Evolutionary conservation across 129 eudicot genomes (phyloP).

Genomic region (Mikania micrantha): DNA sequence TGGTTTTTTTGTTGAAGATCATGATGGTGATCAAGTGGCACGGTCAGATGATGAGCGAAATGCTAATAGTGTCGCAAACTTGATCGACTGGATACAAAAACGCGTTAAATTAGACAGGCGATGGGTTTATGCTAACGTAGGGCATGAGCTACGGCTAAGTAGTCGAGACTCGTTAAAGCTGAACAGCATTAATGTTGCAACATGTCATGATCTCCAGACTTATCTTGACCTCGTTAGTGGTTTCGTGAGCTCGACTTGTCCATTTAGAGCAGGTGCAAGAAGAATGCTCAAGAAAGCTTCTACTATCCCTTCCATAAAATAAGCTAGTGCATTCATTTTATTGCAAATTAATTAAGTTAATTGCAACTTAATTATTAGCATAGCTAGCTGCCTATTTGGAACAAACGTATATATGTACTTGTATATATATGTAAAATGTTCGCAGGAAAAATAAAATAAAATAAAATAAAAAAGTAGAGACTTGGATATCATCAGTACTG

Average conservation of each 20-base stretch:
- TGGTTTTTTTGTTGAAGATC: slow-evolving; percentile 53
- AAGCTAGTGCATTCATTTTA: not conserved
- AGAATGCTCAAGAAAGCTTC: slow-evolving; percentile 46
- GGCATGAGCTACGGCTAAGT: slow-evolving; percentile 69
- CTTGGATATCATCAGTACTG: no score
- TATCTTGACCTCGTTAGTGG: slow-evolving; percentile 69
- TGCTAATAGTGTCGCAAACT: no score
- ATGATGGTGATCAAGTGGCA: not conserved
- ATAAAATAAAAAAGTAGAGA: no score
- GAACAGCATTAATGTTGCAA: slow-evolving; percentile 45
- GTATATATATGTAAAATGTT: no score
- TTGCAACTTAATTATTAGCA: no score
- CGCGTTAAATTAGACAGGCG: slow-evolving; percentile 42
- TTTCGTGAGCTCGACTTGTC: slow-evolving; percentile 66
- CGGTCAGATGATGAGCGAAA: not conserved
- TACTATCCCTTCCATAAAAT: slow-evolving; percentile 27
- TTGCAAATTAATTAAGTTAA: no score
- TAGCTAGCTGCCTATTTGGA: no score
- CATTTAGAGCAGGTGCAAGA: slow-evolving; percentile 56
- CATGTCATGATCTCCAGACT: slow-evolving; percentile 84
- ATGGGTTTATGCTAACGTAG: slow-evolving; percentile 80
- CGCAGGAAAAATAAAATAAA: no score
- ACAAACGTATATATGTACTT: no score
- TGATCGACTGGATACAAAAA: slow-evolving; percentile 51
- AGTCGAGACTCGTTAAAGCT: slow-evolving; percentile 49